phyloP scores from a whole-genome alignment of 2,329 filamentous ascomycete species.

The Pestalotiopsis sp. region DNA sequence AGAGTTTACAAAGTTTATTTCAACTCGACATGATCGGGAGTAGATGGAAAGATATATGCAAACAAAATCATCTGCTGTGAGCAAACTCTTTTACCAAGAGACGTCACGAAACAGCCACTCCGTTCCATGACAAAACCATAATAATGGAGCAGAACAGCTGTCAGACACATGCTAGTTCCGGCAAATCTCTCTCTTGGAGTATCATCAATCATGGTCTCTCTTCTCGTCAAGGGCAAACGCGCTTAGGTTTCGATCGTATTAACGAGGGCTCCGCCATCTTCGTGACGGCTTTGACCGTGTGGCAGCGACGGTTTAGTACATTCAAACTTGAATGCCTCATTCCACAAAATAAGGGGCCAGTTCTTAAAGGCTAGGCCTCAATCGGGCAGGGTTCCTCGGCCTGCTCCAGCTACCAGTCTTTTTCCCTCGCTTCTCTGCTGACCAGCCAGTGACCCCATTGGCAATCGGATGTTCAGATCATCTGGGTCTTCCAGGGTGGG shows the following conservation, averaged over 20 bases:
- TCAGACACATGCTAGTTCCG: background rate
- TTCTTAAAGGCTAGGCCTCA: background rate
- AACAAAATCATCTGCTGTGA: no score
- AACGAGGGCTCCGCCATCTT: conserved; percentile 1
- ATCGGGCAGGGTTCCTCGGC: background rate
- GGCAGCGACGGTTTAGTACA: conserved; percentile 5
- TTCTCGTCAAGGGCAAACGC: conserved; percentile 7
- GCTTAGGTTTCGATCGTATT: conserved; percentile 15
- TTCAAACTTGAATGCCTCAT: background rate
- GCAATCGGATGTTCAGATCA: conserved; percentile 13
- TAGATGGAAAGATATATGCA: background rate
- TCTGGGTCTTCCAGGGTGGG: conserved; percentile 6
- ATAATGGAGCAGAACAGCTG: background rate
- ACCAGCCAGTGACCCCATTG: background rate
- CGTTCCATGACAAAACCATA: background rate
- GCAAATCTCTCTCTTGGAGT: background rate
- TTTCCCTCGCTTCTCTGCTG: background rate
- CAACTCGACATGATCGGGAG: background rate
- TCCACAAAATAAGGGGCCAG: background rate
- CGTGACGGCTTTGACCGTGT: background rate
- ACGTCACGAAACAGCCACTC: conserved; percentile 1
- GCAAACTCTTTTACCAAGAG: background rate
- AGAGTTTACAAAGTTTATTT: background rate
- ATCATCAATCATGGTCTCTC: background rate
- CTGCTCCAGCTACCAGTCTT: background rate